phyloP scores from a whole-genome alignment of 2,329 filamentous ascomycete genomes.

The Colletotrichum tropicale region DNA sequence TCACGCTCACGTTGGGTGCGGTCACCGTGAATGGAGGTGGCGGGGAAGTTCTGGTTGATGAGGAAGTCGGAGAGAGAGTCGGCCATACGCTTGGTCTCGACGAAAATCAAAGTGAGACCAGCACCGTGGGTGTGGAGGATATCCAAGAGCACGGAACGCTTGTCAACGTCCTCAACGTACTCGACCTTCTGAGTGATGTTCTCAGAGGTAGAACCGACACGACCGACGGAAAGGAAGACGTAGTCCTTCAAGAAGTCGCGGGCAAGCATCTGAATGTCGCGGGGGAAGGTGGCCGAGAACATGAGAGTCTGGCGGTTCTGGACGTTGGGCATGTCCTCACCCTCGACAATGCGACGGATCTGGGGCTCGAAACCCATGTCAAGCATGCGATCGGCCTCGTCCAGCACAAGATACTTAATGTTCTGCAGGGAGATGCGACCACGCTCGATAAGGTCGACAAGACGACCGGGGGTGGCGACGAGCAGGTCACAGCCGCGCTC shows the following conservation, averaged over 20 bases:
- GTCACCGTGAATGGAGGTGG: conserved; percentile 98
- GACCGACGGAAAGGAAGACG: conserved; percentile 97
- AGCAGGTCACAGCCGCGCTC: conserved; percentile 96
- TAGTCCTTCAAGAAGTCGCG: conserved; percentile 99
- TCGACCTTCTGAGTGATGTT: conserved; percentile 99
- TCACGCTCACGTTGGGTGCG: conserved; percentile 99
- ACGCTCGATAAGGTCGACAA: conserved; percentile 98
- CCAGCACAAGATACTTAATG: conserved; percentile 99
- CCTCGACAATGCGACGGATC: conserved; percentile 97
- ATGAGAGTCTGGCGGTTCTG: conserved; percentile 94
- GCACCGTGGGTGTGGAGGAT: conserved; percentile 93
- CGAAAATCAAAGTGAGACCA: conserved; percentile 94
- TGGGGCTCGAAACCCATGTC: conserved; percentile 99
- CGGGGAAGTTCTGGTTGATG: conserved; percentile 98
- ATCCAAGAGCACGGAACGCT: conserved; percentile 95
- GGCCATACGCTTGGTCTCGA: conserved; percentile 99
- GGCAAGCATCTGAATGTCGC: conserved; percentile 98
- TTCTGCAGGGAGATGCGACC: conserved; percentile 96
- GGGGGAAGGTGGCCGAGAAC: conserved; percentile 99
- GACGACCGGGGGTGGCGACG: conserved; percentile 94
- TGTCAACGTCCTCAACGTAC: conserved; percentile 96
- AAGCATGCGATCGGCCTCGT: conserved; percentile 99
- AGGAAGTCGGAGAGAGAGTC: conserved; percentile 97
- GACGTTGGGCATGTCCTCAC: conserved; percentile 93
- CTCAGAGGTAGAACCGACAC: conserved; percentile 99